Base-by-base conservation (phyloP, 352 stramenopile species). In the Bremia lactucae region DNA sequence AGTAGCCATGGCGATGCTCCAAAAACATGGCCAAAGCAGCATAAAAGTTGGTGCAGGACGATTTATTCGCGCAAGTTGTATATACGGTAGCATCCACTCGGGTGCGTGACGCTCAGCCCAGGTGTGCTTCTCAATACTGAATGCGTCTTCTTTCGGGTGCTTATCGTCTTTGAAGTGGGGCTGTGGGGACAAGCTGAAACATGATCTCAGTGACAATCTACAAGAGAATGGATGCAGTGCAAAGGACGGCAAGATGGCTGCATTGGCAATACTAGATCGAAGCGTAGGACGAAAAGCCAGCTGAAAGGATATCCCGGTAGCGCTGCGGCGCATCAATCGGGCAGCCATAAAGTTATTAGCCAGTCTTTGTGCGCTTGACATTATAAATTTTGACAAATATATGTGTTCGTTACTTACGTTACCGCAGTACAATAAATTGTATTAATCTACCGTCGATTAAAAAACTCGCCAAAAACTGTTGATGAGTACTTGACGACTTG, bases 1-100 rank as follows among this genome's bases (percentile, higher is more conserved):
- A 2, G 87, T 81, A 7, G 95, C 95, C 41, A 98, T 66, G 5
- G 95, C 93, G 4, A 97, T 97, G 44, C 91, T 97, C 95, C 95
- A 99, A 41, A 94, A 94, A 55, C 94, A 97, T 4, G 96, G 96
- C 78, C 94, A 97, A 21, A 98, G 65, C 37, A 99, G 68, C 53
- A 99, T 91, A 53, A 96, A 96, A 8, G 96, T 98, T 18, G 72
- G 77, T 57, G 72, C 72, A 7, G 81, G 81, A 0, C 81, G 72
- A 42, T 94, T 90, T 47, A 94, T 60, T 29, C 81, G 78, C 16
- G 79, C 75, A n/a, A 94, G 55, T 53, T 94, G 76, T 31, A 94
- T 72, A 55, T 94, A 94, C 31, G 81, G 81, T 35, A 91, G 42
- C 72, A 90, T 79, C 72, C 72, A 89, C 33, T 65, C 33, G 18